Base-by-base conservation (phyloP, 495 filamentous ascomycete species). In the Ramalina peruviana region DNA sequence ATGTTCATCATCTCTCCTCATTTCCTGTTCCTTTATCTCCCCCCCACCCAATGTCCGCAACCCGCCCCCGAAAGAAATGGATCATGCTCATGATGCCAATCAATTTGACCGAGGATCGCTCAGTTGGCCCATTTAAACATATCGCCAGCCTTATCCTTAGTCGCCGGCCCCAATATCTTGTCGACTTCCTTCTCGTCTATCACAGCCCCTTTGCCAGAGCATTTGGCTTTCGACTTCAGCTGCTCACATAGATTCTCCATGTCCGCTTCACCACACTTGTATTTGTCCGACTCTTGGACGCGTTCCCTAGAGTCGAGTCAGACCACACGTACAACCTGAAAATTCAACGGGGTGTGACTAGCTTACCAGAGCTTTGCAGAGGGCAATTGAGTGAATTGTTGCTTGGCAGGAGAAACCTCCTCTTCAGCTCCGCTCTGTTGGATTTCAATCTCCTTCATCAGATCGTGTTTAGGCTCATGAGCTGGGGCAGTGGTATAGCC, bases 191-290 rank as follows among this genome's bases (percentile, higher is more conserved):
- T 79, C 66, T 95, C 77, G 56, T 86, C 83, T 43, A 98, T 83
- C 20, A 96, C 87, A n/a, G 90, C 85, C 25, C 92, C 90, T 23
- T 74, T 79, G 60, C 93, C 92, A 1, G 88, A 93, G 62, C 93
- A 99, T 62, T 89, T 89, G 41, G 93, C 93, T 68, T 99, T 99
- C 58, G 84, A 83, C 50, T 88, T 83, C n/a, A 99, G 76, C 54
- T 99, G 88, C 6, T 83, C 80, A 67, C 93, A 99, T 12, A 99
- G 74, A 48, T 78, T 76, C 61, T 99, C 93, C 56, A 99, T 82
- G 56, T 99, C 92, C 53, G 95, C 79, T 54, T 90, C 85, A 56
- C 88, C 89, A 43, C 76, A 81, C 57, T 83, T 82, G 60, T 92
- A 92, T 59, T 81, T 86, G 44, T 88, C 83, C 64, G 88, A 92